phyloP scores from a whole-genome alignment of 2,329 filamentous ascomycete genomes.

The Samsoniella hepiali region DNA sequence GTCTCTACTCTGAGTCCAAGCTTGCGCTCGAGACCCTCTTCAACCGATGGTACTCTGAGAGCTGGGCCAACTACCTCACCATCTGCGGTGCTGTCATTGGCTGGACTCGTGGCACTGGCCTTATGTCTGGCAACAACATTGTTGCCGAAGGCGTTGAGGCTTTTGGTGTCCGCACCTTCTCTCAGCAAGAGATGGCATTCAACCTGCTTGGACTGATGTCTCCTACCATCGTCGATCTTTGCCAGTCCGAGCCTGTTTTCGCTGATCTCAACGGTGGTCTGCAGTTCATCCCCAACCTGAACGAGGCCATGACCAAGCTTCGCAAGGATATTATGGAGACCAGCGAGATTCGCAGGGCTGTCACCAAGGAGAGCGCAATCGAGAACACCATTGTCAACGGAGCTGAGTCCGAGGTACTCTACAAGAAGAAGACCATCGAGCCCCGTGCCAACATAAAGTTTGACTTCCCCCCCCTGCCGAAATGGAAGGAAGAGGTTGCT shows the following conservation, averaged over 20 bases:
- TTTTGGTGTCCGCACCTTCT: slow-evolving; percentile 96
- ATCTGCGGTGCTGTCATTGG: slow-evolving; percentile 98
- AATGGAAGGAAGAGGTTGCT: slow-evolving; percentile 88
- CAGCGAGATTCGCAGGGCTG: slow-evolving; percentile 86
- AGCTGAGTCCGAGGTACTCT: slow-evolving; percentile 84
- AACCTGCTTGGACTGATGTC: slow-evolving; percentile 96
- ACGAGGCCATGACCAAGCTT: slow-evolving; percentile 88
- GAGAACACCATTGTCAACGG: slow-evolving; percentile 98
- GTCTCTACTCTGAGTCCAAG: slow-evolving; percentile 97
- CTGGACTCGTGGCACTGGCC: slow-evolving; percentile 96
- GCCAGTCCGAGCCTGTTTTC: slow-evolving; percentile 92
- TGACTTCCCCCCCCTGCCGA: slow-evolving; percentile 83
- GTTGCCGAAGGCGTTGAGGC: slow-evolving; percentile 96
- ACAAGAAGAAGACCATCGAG: slow-evolving; percentile 91
- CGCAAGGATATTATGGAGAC: slow-evolving; percentile 94
- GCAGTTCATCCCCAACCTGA: slow-evolving; percentile 94
- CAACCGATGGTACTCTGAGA: slow-evolving; percentile 97
- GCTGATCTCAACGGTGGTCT: slow-evolving; percentile 96
- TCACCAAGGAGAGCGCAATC: slow-evolving; percentile 91
- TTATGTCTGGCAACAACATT: slow-evolving; percentile 98
- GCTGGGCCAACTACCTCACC: slow-evolving; percentile 95
- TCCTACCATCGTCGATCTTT: slow-evolving; percentile 88
- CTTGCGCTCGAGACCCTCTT: slow-evolving; percentile 95
- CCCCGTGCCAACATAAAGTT: slow-evolving; percentile 98
- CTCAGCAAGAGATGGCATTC: slow-evolving; percentile 99